Percentiles rank a stretch among this genome's conserved stretches.
Conservation (phyloP, 768 basidiomycete genomes). For the Filobasidium floriforme region DNA sequence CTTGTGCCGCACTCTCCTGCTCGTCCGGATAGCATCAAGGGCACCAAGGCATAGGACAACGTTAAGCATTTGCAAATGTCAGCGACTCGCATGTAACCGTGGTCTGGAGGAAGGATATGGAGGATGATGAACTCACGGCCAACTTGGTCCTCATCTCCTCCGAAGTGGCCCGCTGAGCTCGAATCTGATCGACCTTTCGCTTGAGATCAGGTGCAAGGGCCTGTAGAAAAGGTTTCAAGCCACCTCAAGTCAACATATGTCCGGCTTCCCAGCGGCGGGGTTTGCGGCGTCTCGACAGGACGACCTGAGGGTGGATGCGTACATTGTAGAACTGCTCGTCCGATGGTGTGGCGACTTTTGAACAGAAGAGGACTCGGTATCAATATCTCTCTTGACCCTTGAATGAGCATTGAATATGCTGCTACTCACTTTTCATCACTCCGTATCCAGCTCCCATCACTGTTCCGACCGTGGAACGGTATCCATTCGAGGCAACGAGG, state of each 20-base stretch:
- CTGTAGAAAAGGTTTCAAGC: conserved; percentile 19
- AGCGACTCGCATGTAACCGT: too few species aligned
- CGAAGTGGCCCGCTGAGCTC: conserved; percentile 33
- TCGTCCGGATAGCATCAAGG: neutral
- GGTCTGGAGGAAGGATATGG: too few species aligned
- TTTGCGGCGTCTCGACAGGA: neutral
- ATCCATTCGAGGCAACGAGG: too few species aligned
- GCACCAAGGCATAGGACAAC: too few species aligned
- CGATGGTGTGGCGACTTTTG: conserved; percentile 33
- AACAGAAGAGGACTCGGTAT: conserved; percentile 10
- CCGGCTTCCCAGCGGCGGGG: neutral
- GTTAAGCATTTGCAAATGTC: too few species aligned
- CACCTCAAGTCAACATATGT: neutral
- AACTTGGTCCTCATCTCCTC: conserved; percentile 28
- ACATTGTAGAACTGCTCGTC: conserved; percentile 44
- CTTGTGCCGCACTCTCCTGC: conserved; percentile 22
- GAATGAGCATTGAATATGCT: too few species aligned
- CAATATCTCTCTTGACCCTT: neutral
- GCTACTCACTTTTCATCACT: conserved; percentile 34
- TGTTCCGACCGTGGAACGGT: neutral
- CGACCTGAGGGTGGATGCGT: conserved; percentile 3
- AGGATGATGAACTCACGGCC: conserved; percentile 23
- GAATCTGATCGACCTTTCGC: conserved; percentile 36
- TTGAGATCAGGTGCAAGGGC: conserved; percentile 41
- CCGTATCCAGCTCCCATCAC: conserved; percentile 34